These are phyloP conservation scores for Viridothelium virens DNA, from an alignment of 495 filamentous ascomycete genomes.

Conservation along the genomic window DNA sequence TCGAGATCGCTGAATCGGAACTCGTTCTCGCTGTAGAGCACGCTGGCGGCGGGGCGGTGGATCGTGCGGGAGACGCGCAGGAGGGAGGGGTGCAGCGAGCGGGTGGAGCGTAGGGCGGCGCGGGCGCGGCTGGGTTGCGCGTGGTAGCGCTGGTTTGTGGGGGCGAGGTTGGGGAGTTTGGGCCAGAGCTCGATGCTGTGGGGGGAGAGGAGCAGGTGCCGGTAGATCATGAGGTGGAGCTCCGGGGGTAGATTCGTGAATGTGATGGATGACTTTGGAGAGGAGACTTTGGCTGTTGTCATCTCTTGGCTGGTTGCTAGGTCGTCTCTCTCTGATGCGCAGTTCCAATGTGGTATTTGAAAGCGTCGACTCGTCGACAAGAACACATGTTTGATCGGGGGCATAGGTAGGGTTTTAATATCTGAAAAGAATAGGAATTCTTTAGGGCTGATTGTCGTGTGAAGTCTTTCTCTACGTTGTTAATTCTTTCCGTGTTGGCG, in stretches of 20 bases:
- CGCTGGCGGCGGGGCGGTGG: not conserved
- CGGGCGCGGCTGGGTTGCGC: not conserved
- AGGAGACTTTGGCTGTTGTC: not conserved
- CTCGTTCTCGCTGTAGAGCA: constrained; percentile 13
- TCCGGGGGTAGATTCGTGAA: not conserved
- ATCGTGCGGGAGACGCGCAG: not conserved
- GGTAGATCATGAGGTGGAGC: constrained; percentile 5
- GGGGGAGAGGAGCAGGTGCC: not conserved
- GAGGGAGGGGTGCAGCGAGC: not conserved
- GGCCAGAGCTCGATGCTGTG: not conserved
- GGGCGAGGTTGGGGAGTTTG: not conserved
- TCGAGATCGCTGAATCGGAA: constrained; percentile 14
- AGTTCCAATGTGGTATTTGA: not conserved
- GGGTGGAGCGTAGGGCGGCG: not conserved
- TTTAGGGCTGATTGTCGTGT: not conserved
- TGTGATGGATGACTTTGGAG: not conserved
- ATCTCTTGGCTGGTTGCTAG: not conserved
- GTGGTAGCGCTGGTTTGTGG: not conserved
- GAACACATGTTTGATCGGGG: not conserved
- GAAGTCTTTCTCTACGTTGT: not conserved
- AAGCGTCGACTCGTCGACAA: not conserved
- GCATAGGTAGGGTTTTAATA: not conserved
- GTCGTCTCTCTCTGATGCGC: not conserved
- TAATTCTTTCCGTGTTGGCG: not conserved
- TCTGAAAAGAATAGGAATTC: not conserved